Percentiles rank a stretch among this genome's conserved stretches.
These are phyloP conservation scores for Chrysosphaeria jannelii DNA, from an alignment of 2,329 filamentous ascomycete species.

Conservation along the genomic window DNA sequence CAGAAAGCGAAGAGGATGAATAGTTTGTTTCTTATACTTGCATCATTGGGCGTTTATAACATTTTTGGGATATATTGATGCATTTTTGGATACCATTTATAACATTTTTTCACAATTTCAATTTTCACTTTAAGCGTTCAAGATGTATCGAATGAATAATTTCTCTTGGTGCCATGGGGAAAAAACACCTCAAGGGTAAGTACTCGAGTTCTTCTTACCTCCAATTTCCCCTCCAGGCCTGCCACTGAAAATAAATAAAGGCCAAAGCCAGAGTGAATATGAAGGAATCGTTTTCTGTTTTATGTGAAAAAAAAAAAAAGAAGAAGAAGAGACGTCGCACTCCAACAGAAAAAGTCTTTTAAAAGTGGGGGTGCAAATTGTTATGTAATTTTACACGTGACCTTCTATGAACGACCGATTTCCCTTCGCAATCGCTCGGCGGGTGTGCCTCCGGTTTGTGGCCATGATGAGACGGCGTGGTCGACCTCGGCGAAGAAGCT, in stretches of 20 bases:
- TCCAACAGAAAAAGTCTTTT: no score
- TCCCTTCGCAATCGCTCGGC: conserved; percentile 9
- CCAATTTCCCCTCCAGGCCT: conserved; percentile 37
- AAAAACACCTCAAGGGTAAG: conserved; percentile 25
- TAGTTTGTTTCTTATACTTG: no score
- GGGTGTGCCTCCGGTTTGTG: conserved; percentile 22
- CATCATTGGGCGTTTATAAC: no score
- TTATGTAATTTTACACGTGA: no score
- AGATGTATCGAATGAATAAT: conserved; percentile 11
- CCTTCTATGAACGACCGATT: conserved; percentile 5
- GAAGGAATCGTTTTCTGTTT: conserved; percentile 17
- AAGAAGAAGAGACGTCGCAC: background rate
- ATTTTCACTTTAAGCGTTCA: background rate
- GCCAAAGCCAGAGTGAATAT: conserved; percentile 38
- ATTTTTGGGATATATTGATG: no score
- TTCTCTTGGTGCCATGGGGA: conserved; percentile 10
- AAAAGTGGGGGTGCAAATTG: no score
- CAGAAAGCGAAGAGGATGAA: no score
- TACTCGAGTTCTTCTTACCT: conserved; percentile 26
- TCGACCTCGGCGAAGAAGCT: conserved; percentile 81
- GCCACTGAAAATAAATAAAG: conserved; percentile 20
- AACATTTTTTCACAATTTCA: no score
- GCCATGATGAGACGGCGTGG: conserved; percentile 66
- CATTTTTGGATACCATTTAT: no score
- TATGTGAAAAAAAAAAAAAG: conserved; percentile 10